Conservation (phyloP, 306 rosid species). For the Clitoria ternatea region DNA sequence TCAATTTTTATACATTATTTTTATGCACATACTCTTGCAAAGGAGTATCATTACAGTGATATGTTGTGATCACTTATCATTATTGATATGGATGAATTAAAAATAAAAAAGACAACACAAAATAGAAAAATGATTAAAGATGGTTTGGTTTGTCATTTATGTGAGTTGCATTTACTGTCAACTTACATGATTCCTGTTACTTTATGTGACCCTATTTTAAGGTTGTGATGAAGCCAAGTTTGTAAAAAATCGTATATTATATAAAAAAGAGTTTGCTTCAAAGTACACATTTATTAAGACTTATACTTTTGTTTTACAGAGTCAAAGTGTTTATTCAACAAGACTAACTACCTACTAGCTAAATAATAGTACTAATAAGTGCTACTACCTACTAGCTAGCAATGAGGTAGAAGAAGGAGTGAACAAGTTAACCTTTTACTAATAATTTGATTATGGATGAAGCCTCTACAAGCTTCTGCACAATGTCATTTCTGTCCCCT, state of each 20-base stretch:
- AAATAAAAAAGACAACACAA: background rate
- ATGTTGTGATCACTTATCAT: background rate
- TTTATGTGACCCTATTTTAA: too few relatives aligned
- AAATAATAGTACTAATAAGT: background rate
- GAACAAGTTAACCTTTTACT: constrained; percentile 24
- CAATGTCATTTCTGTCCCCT: constrained; percentile 39
- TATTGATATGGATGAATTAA: background rate
- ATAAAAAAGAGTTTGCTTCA: background rate
- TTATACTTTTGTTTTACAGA: background rate
- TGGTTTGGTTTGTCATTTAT: background rate
- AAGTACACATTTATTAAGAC: background rate
- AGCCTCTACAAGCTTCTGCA: constrained; percentile 46
- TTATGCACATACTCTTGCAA: too few relatives aligned
- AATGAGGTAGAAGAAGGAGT: background rate
- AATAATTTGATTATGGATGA: constrained; percentile 42
- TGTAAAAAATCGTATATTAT: background rate
- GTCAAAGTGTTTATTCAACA: background rate
- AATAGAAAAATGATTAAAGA: too few relatives aligned
- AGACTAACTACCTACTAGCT: background rate
- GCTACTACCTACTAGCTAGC: background rate
- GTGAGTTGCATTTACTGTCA: background rate
- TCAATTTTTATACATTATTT: too few relatives aligned
- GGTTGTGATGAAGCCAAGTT: background rate
- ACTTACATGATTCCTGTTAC: background rate
- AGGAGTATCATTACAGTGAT: too few relatives aligned